A percentile compares a stretch with the other conserved stretches of the same genome.
Evolutionary conservation across 129 eudicot genomes (phyloP).

Genomic region (Flaveria linearis): DNA sequence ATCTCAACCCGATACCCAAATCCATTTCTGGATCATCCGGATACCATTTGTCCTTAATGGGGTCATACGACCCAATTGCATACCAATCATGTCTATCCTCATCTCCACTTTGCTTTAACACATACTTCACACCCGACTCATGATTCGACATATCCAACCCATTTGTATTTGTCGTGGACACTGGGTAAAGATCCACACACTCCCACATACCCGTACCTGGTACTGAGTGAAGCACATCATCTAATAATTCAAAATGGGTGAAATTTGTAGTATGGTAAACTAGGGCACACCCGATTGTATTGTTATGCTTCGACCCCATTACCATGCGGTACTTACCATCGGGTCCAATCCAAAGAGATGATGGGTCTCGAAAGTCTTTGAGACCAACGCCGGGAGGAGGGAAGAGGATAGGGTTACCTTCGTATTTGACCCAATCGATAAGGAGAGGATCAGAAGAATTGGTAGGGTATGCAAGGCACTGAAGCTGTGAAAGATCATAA

Average conservation of each 20-base stretch:
- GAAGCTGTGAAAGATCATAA: conserved; percentile 59
- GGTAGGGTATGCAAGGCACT: conserved; percentile 62
- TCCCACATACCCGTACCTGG: conserved; percentile 96
- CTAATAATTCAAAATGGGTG: conserved; percentile 51
- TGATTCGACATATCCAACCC: conserved; percentile 67
- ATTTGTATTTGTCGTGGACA: conserved; percentile 41
- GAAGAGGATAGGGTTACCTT: conserved; percentile 61
- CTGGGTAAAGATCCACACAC: conserved; percentile 82
- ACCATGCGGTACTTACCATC: conserved; percentile 64
- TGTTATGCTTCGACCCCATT: conserved; percentile 60
- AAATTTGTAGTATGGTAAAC: conserved; percentile 62
- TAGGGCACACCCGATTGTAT: conserved; percentile 54
- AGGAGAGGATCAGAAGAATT: conserved; percentile 78
- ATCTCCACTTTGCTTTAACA: conserved; percentile 67
- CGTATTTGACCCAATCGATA: conserved; percentile 64
- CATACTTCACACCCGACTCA: conserved; percentile 63
- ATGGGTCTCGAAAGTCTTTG: conserved; percentile 72
- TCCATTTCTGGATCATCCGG: conserved; percentile 79
- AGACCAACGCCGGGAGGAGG: conserved; percentile 64
- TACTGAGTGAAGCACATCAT: conserved; percentile 58
- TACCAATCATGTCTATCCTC: conserved; percentile 68
- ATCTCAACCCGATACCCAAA: conserved; percentile 73
- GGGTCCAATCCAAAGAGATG: conserved; percentile 64
- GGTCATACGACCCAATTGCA: conserved; percentile 70
- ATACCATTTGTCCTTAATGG: conserved; percentile 52